Percentiles rank a stretch among this genome's conserved stretches.
phyloP scores from a whole-genome alignment of 441 rosid genomes.

The Erysimum pusillum region DNA sequence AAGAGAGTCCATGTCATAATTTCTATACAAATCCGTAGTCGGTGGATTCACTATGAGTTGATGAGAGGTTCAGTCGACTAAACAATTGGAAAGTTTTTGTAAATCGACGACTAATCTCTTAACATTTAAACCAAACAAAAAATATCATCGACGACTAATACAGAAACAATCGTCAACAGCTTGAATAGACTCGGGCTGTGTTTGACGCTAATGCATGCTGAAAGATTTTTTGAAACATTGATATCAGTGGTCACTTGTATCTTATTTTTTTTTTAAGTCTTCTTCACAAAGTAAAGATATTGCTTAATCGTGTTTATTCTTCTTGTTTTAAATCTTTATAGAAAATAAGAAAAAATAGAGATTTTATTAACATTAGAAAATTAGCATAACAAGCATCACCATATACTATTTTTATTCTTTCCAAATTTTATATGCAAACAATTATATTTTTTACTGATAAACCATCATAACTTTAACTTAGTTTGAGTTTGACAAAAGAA shows the following conservation, averaged over 20 bases:
- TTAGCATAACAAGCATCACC: slow-evolving; percentile 4
- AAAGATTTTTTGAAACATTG: no score
- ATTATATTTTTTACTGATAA: slow-evolving; percentile 5
- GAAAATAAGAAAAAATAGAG: not conserved
- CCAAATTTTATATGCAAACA: slow-evolving; percentile 23
- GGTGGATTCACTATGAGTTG: not conserved
- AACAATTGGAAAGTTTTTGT: no score
- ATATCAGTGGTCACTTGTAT: not conserved
- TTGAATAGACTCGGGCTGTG: no score
- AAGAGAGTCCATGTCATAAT: not conserved
- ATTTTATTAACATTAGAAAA: not conserved
- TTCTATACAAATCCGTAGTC: not conserved
- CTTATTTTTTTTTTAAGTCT: no score
- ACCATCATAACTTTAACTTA: slow-evolving; percentile 10
- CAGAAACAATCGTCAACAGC: not conserved
- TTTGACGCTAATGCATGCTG: no score
- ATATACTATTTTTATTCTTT: not conserved
- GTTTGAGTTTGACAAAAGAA: not conserved
- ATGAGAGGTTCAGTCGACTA: not conserved
- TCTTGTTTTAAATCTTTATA: not conserved
- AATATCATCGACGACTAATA: not conserved
- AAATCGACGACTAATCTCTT: not conserved
- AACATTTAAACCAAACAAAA: no score
- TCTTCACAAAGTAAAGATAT: not conserved
- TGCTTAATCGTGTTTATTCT: not conserved